Conservation (phyloP, 2,329 filamentous ascomycete genomes). For the Ophiocordyceps robertsii region DNA sequence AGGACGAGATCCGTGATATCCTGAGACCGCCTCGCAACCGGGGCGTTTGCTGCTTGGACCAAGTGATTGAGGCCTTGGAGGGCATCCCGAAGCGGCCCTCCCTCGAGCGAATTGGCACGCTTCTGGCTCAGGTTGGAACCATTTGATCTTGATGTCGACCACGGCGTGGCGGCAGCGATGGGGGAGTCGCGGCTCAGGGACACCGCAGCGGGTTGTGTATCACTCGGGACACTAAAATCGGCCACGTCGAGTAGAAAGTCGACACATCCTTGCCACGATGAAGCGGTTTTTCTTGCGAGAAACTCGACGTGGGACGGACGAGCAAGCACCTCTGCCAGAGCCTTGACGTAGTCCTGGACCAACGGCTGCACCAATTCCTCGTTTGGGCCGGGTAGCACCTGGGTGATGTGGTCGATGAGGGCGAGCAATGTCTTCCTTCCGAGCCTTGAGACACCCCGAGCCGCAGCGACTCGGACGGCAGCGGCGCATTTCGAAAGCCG, state of each 20-base stretch:
- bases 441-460: conserved; percentile 53
- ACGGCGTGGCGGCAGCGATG: conserved; percentile 21
- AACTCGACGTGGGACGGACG: conserved; percentile 71
- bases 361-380: conserved; percentile 57
- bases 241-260: conserved; percentile 58
- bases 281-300: conserved; percentile 39
- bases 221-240: conserved; percentile 29
- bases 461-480: conserved; percentile 58
- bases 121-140: conserved; percentile 17
- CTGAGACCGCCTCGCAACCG: conserved; percentile 41
- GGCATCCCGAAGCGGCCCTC: conserved; percentile 19
- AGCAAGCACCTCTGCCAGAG: conserved; percentile 55
- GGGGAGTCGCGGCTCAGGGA: conserved; percentile 24
- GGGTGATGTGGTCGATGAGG: conserved; percentile 68
- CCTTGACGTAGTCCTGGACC: conserved; percentile 64
- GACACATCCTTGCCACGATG: conserved; percentile 55
- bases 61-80: conserved; percentile 54
- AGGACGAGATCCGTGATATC: conserved; percentile 42
- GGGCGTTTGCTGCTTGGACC: conserved; percentile 52
- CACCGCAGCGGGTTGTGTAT: conserved; percentile 10
- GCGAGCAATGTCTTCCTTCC: conserved; percentile 66
- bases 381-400: conserved; percentile 50
- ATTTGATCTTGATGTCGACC: conserved; percentile 15
- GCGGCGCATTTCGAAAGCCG: conserved; percentile 57
- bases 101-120: conserved; percentile 13